phyloP scores from a whole-genome alignment of 2,329 filamentous ascomycete species.

The Purpureocillium lavendulum region DNA sequence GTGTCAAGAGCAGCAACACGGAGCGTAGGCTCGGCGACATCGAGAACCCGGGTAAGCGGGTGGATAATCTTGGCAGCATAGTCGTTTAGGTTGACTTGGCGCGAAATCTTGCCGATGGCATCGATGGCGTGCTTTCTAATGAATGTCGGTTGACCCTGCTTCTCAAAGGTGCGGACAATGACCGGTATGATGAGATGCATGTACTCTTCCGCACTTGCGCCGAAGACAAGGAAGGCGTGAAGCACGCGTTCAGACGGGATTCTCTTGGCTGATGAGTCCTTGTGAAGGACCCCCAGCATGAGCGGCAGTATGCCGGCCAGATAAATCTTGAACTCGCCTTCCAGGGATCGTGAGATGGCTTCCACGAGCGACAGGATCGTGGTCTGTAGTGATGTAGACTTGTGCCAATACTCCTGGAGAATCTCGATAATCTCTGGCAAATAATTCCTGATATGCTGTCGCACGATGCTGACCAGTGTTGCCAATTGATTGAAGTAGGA shows the following conservation, averaged over 20 bases:
- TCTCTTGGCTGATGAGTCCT: slow-evolving; percentile 68
- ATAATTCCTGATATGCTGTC: slow-evolving; percentile 91
- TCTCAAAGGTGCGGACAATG: slow-evolving; percentile 91
- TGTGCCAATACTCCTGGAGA: slow-evolving; percentile 84
- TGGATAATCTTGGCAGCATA: slow-evolving; percentile 96
- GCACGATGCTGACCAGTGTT: slow-evolving; percentile 86
- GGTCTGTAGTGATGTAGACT: slow-evolving; percentile 69
- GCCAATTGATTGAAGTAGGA: slow-evolving; percentile 97
- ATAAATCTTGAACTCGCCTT: slow-evolving; percentile 97
- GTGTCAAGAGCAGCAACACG: slow-evolving; percentile 84
- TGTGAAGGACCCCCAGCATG: slow-evolving; percentile 90
- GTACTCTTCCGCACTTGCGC: slow-evolving; percentile 92
- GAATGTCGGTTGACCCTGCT: slow-evolving; percentile 67
- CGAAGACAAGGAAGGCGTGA: slow-evolving; percentile 93
- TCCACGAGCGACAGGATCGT: slow-evolving; percentile 91
- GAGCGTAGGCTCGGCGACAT: slow-evolving; percentile 61
- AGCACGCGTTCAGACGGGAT: slow-evolving; percentile 81
- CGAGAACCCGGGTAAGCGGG: slow-evolving; percentile 75
- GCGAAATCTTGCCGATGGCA: slow-evolving; percentile 85
- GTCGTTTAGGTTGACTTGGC: slow-evolving; percentile 94
- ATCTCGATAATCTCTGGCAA: slow-evolving; percentile 79
- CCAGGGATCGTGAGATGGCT: slow-evolving; percentile 84
- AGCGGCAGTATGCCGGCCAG: slow-evolving; percentile 80
- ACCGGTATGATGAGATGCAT: slow-evolving; percentile 98
- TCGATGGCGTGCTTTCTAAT: slow-evolving; percentile 88